Base-by-base conservation (phyloP, 164 flowering plant genomes). In the Malania oleifera region DNA sequence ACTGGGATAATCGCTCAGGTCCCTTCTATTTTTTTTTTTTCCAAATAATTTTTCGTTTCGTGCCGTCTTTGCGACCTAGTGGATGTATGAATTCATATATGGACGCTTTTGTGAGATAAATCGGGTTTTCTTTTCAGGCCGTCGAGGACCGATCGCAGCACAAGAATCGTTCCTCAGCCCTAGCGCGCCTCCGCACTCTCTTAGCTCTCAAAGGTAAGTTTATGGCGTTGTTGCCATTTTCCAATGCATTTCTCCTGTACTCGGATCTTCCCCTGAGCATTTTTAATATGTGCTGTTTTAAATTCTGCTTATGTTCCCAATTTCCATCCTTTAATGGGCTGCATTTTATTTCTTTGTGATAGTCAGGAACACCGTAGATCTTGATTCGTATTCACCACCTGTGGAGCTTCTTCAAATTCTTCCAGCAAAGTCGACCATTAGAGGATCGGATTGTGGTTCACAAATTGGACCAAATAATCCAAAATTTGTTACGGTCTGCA, bases 381-480 rank as follows among this genome's bases (percentile, higher is more conserved):
- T 93, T 62, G 84, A 88, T 20, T 63, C 76, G 9, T 93, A 90
- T 61, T 62, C 75, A 15, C 97, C 99, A 59, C 97, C 97, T 22
- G 76, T 17, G 6, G 95, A 93, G 77, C 97, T 93, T 53, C 85
- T 86, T 73, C 96, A 79, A 55, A 88, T 93, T 68, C 95, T 93
- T 68, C 99, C 99, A 24, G 59, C 63, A 31, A 88, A 82, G 60
- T 87, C 97, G 0, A 81, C 96, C 24, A 59, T 88, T 40, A 82
- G 89, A 69, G 83, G 79, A 49, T 67, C 83, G 39, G 81, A 83
- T 53, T 53, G 63, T 56, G 97, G 96, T 29, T 52, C 87, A 17
- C 99, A 90, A 75, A 93, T 93, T 70, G 92, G 95, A 56, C 91
- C 86, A 28, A 93, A 93, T 24, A 90, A 93, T 72, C 73, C 93